Base-by-base conservation (phyloP, 176 grass and related monocot genomes). In the Puya raimondii region DNA sequence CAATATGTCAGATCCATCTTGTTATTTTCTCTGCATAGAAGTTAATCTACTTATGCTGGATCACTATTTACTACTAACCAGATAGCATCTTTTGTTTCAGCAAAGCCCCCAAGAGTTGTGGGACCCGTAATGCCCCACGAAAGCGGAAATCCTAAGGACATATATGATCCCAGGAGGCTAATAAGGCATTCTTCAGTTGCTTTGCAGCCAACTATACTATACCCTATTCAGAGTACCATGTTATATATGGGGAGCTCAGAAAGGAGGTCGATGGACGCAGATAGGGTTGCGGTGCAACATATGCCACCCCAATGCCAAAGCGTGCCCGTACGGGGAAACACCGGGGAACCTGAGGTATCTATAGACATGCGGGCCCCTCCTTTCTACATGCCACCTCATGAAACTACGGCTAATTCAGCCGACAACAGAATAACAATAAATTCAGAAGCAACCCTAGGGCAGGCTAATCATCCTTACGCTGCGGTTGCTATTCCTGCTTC, bases 81-180 rank as follows among this genome's bases (percentile, higher is more conserved):
- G 8, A 16, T 61, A 22, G 17, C 56, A 61, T 61, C 56, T 61
- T 61, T 16, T 16, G 14, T 77, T 58, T 59, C 75, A 77, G 75
- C 65, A 47, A 69, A 77, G 29, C 17, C 66, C 18, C 51, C 33
- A 29, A 63, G 75, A 69, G 33, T 21, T 9, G 18, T 21, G 49
- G 66, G 64, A 22, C 66, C 75, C 8, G 66, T 59, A 47, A 69
- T 63, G 66, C 65, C 51, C 14, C 69, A 69, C 26, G 65, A 77
- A 69, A n/a, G 27, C 49, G 75, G 33, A 61, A 23, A 26, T 65
- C 13, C 51, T 11, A 74, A 52, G 48, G 72, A 65, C 63, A 12
- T 10, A 16, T 74, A 65, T 25, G 56, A 74, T 65, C 73, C 64
- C 18, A 51, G 64, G 63, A 76, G 64, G 49, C 9, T 76, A 15